Evolutionary conservation across 2,329 filamentous ascomycete genomes (phyloP), one percentile per base, ranked within the genome.

Genomic region (Colletotrichum gigasporum): DNA sequence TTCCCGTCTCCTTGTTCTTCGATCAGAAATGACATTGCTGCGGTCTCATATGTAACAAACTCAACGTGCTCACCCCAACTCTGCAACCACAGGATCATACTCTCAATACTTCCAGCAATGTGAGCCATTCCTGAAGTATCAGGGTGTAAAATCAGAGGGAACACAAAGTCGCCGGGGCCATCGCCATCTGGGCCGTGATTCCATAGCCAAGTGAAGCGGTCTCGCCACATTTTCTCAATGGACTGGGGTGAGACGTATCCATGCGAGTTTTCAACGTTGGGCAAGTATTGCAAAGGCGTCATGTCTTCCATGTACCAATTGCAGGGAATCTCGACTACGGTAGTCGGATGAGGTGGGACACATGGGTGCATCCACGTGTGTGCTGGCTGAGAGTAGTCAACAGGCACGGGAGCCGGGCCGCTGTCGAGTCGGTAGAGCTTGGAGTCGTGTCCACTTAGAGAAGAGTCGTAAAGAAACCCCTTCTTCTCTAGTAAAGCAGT

Each of bases 61-160:
- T 59, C 45, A 4, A 59, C 56, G 20, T 52, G 45, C 2, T 34
- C 18, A 5, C 56, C 55, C 37, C 48, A 51, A 20, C 35, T 42
- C 28, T 59, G 39, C 35, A 59, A 18, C 56, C 56, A 59, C 14
- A 52, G 20, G 10, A 59, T 16, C 56, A 52, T 51, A 14, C 18
- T 51, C 20, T 81, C 77, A 4, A 74, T 74, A 63, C 79, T 73
- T 0, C 85, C 85, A 69, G 87, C 83, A 1, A 89, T 80, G 77
- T 88, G 86, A 47, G 85, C 84, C 83, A 87, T 86, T 0, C 86
- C 86, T 69, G 82, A 86, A 3, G 83, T 86, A 72, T 88, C 86
- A 0, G 85, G 86, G 72, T 88, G 86, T 67, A 87, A 72, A 3
- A 87, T 72, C 28, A 88, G 69, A 10, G 83, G 82, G 54, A 87